These are phyloP conservation scores for Gymnopilus dilepis DNA, from an alignment of 768 basidiomycete genomes.

Conservation along the genomic window DNA sequence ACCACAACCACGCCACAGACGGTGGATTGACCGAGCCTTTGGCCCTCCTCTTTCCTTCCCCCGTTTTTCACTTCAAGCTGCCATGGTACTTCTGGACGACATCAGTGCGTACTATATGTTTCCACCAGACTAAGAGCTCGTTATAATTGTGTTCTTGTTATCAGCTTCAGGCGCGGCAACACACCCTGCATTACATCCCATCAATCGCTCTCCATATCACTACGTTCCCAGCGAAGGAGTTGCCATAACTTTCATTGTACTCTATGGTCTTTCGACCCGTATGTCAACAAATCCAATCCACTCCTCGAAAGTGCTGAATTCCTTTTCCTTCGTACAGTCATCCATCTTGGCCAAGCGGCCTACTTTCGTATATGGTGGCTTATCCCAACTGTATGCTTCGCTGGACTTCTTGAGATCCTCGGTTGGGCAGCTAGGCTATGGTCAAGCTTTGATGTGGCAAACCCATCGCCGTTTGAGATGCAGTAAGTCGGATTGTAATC, in stretches of 20 bases:
- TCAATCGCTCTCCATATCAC: conserved; percentile 28
- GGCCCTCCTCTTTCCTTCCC: background rate
- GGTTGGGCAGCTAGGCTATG: conserved; percentile 64
- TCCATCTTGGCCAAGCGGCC: conserved; percentile 51
- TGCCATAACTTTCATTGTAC: conserved; percentile 33
- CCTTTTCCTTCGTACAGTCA: conserved; percentile 35
- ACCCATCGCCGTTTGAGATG: conserved; percentile 39
- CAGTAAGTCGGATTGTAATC: conserved; percentile 38
- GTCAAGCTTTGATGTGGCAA: conserved; percentile 42
- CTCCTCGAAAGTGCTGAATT: background rate
- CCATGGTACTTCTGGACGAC: background rate
- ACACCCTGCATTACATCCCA: background rate
- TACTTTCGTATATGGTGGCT: conserved; percentile 59
- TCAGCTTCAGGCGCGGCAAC: background rate
- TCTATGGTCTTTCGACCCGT: conserved; percentile 48
- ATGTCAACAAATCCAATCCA: conserved; percentile 6
- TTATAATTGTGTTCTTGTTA: background rate
- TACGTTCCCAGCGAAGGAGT: conserved; percentile 31
- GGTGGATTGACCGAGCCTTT: background rate
- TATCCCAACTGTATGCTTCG: conserved; percentile 52
- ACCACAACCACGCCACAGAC: background rate
- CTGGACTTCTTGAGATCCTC: conserved; percentile 55
- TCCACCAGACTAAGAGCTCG: background rate
- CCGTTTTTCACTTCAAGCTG: background rate
- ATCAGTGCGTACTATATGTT: background rate